Evolutionary conservation across 2,329 filamentous ascomycete species (phyloP).

Genomic region (Aureobasidium leucospermi): DNA sequence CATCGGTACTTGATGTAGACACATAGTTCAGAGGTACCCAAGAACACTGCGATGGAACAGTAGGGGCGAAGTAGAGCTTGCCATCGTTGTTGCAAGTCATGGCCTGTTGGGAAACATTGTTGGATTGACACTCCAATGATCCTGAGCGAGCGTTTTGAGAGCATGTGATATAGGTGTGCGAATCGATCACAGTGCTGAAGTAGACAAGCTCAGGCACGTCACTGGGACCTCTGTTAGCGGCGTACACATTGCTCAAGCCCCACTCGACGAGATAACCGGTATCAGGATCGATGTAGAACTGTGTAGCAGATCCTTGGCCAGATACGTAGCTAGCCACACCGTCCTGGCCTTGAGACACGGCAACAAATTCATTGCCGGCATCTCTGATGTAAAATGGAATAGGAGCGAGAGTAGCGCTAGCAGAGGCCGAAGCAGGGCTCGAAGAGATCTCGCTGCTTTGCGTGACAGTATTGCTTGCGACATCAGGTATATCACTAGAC

Average conservation of each 20-base stretch:
- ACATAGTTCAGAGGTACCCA: not conserved
- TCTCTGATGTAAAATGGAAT: not conserved
- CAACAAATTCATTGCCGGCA: not conserved
- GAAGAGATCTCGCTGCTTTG: not conserved
- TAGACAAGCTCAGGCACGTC: not conserved
- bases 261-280: slow-evolving; percentile 1
- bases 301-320: not conserved
- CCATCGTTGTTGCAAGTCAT: slow-evolving; percentile 5
- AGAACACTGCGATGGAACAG: not conserved
- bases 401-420: not conserved
- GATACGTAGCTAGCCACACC: not conserved
- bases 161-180: not conserved
- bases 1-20: not conserved
- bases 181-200: not conserved
- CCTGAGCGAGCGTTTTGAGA: not conserved
- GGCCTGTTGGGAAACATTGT: not conserved
- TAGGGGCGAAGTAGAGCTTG: slow-evolving; percentile 3
- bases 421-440: not conserved
- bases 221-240: not conserved
- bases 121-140: not conserved
- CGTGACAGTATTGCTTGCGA: not conserved
- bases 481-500: not conserved
- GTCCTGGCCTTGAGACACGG: not conserved
- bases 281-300: not conserved
- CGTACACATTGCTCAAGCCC: not conserved